Evolutionary conservation across 371 early-diverging fungal genomes (phyloP), one percentile per base, ranked within the genome.

Genomic region (Rhizopus microsporus): DNA sequence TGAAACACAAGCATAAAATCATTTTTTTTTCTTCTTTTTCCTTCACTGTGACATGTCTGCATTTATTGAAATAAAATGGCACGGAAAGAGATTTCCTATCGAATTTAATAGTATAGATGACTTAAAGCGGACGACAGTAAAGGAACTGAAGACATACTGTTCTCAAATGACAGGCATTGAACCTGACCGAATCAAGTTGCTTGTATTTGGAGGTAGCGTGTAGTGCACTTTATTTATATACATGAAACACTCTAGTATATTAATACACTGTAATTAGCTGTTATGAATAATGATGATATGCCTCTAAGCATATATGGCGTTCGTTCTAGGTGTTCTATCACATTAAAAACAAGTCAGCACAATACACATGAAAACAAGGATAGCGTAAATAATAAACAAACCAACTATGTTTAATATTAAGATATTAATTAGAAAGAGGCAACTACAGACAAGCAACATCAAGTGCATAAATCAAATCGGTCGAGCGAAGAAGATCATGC

Each of bases 201-300:
- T 66, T 12, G 76, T 69, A 13, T 76, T 72, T 62, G 76, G 73
- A 71, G 76, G 76, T 72, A 69, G 44, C 17, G 7, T 37, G 15
- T 23, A 47, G 15, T 23, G 23, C 23, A 23, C 23, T 23, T 23
- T 23, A 23, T 23, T 23, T 23, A 2, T 23, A 23, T 23, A 15
- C 3, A 46, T 13, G 15, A 46, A 8, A 46, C 16, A 13, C 5
- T 6, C 4, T 6, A 4, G 5, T 5, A 10, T 31, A 6, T 31
- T 12, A 23, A 15, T 9, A 13, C 7, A 49, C 8, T 13, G 31
- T 13, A 5, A 29, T 9, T 37, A 66, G 66, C 58, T 0, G 15
- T 29, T 0, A 66, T 66, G 66, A 66, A 45, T 15, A 57, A 55
- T 35, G 58, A 61, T 29, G 51, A 40, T 8, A 7, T 60, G 38